phyloP scores from a whole-genome alignment of 331 rosid genomes.

The Acacia concinna region DNA sequence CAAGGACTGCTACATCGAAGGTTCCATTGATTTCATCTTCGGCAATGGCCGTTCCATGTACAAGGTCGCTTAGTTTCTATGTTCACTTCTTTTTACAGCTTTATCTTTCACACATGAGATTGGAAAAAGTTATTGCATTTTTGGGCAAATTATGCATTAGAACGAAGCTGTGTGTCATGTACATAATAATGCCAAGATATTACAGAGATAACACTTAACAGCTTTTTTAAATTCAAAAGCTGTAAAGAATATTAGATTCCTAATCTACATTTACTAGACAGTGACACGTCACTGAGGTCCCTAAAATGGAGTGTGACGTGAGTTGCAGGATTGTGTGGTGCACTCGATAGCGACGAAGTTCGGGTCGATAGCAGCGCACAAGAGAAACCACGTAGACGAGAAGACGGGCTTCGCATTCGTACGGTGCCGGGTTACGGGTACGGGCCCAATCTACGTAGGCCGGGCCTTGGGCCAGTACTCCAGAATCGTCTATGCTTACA shows the following conservation, averaged over 20 bases:
- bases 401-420: constrained; percentile 88
- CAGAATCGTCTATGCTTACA: constrained; percentile 63
- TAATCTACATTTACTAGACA: no score
- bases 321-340: constrained; percentile 62
- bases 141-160: background rate
- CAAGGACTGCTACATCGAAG: constrained; percentile 68
- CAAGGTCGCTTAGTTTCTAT: constrained; percentile 29
- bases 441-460: constrained; percentile 77
- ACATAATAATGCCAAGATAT: background rate
- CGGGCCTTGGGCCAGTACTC: constrained; percentile 87
- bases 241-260: background rate
- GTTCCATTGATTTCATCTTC: constrained; percentile 70
- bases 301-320: background rate
- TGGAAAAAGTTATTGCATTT: background rate
- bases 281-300: background rate
- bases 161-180: background rate
- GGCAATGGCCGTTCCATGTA: constrained; percentile 76
- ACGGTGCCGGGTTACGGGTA: constrained; percentile 71
- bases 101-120: background rate
- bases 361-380: constrained; percentile 89
- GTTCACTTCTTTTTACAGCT: background rate
- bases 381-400: constrained; percentile 45
- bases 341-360: constrained; percentile 78
- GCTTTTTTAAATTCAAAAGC: background rate
- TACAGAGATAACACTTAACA: background rate